These are phyloP conservation scores for Zychaea mexicana DNA, from an alignment of 371 early-diverging fungal genomes.

Conservation along the genomic window DNA sequence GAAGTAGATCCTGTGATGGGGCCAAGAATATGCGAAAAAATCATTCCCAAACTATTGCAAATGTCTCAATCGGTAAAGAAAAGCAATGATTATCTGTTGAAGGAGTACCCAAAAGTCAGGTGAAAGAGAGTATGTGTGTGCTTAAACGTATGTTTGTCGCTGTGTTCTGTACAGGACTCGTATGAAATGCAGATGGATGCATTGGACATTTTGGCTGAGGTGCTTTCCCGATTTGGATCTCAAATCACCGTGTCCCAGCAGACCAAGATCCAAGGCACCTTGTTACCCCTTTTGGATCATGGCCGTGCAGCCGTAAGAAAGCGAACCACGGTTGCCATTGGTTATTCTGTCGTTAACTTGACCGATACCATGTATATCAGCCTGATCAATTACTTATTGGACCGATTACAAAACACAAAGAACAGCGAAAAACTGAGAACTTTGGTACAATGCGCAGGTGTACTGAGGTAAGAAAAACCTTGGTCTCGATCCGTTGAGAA, in stretches of 20 bases:
- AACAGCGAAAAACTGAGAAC: conserved; percentile 72
- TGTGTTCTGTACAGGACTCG: conserved; percentile 40
- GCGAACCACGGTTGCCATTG: conserved; percentile 77
- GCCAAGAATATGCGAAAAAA: conserved; percentile 53
- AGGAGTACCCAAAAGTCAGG: no score
- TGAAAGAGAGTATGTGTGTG: no score
- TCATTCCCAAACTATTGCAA: conserved; percentile 66
- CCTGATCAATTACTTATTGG: conserved; percentile 43
- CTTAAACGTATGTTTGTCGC: neutral
- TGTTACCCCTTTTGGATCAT: conserved; percentile 73
- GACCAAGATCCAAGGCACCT: conserved; percentile 59
- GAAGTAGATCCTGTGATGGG: conserved; percentile 59
- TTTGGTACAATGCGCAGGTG: conserved; percentile 71
- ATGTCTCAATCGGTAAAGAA: conserved; percentile 13
- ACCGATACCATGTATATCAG: conserved; percentile 74
- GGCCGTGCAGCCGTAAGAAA: conserved; percentile 83
- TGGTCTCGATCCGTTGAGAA: no score
- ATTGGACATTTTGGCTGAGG: conserved; percentile 83
- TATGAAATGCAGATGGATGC: conserved; percentile 83
- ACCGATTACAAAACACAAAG: conserved; percentile 40
- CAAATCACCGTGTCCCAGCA: conserved; percentile 55
- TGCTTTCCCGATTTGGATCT: conserved; percentile 77
- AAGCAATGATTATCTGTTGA: no score
- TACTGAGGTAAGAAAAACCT: conserved; percentile 82
- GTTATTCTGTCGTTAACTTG: conserved; percentile 70